Evolutionary conservation across 495 filamentous ascomycete genomes (phyloP), one percentile per base, ranked within the genome.

Genomic region (Trichocladium antarcticum): DNA sequence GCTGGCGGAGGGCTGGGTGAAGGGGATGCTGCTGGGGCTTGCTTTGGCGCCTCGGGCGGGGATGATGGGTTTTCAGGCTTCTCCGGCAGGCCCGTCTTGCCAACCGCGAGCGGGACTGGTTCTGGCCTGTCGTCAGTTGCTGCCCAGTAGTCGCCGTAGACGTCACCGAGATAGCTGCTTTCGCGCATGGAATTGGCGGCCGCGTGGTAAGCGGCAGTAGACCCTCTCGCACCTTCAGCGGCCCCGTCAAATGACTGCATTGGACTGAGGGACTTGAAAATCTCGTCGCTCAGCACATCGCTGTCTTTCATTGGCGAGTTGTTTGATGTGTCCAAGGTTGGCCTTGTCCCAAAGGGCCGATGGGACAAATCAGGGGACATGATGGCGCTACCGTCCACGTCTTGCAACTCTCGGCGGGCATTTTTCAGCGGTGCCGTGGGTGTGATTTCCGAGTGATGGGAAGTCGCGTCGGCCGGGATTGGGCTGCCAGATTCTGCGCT

Each of bases 261-360:
- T 9, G 79, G 74, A 55, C 75, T 87, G 11, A 92, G 64, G n/a
- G 79, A 84, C 31, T 77, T 78, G 21, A 89, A 84, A 29, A 93
- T 93, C 54, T 94, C 88, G 53, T 87, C 82, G 24, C 82, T 69
- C 42, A 93, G 64, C 43, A 79, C 74, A 50, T 94, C 88, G 55
- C 76, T 89, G 54, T 93, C 85, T 29, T 80, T 75, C 45, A 86
- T 74, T 1, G 70, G 68, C 41, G 82, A 71, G 11, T 73, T 64
- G 1, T 72, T 75, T 15, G 70, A 74, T 4, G 78, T 76, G 42
- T 77, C 81, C 42, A 78, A 60, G 6, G 73, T 69, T 12, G 78
- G 74, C 8, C 76, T 57, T 2, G 78, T 73, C 19, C 71, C 64
- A 29, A 79, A 72, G 36, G 69, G 47, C 14, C 55, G 52, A 1